Base-by-base conservation (phyloP, 1,139 yeast species). In the Geotrichum fermentans region DNA sequence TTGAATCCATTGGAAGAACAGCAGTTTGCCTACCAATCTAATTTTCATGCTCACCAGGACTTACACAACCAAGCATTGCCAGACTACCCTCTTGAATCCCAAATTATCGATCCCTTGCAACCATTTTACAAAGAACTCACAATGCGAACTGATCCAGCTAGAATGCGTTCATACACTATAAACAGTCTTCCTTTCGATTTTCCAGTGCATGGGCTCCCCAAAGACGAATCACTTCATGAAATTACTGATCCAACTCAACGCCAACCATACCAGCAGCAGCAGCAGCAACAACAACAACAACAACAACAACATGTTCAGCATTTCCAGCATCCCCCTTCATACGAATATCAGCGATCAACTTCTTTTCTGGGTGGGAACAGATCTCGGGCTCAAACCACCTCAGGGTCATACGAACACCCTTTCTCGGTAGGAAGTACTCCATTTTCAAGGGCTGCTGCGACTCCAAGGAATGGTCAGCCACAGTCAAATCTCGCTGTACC, bases 81-180 rank as follows among this genome's bases (percentile, higher is more conserved):
- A 8, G 28, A 38, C 14, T 20, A 29, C 33, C 14, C 33, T 10
- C 11, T 49, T 14, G 45, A 47, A 26, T 46, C 37, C 11, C 32
- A 26, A 26, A 16, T 46, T 24, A 52, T 42, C 16, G 69, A 65
- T 48, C 68, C 69, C 10, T 58, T 65, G 61, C 59, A 59, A 47
- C 66, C 68, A 3, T 67, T 65, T 52, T 55, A 62, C 40, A 56
- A 59, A 48, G 71, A 67, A 45, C 53, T 66, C 22, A 42, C 58
- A 40, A 47, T 60, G 52, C 57, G 68, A 42, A 62, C 70, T 1
- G 71, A 66, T 54, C 67, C 67, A 32, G 61, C 57, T 43, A 58
- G 73, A 21, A 60, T 70, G 43, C 59, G 73, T 14, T 67, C 72
- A 5, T 70, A 68, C 55, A 69, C 73, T 22, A 67, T 67, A 47